Evolutionary conservation across 169 alveolate species (phyloP), one percentile per base, ranked within the genome.

Genomic region (Plasmodium sp.): DNA sequence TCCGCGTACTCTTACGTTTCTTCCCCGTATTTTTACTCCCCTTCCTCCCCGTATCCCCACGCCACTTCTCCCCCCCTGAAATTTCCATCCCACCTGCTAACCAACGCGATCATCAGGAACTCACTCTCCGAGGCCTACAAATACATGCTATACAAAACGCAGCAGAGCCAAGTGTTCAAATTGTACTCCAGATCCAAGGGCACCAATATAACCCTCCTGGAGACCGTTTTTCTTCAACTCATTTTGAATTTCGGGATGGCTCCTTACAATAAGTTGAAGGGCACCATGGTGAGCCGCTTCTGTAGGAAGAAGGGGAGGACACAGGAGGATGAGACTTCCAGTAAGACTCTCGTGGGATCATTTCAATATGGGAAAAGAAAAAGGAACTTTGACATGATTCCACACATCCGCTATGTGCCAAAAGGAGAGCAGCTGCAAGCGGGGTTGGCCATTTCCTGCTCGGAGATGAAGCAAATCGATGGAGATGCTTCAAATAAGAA

Each of bases 141-240:
- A 56, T 43, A 54, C n/a, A 58, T 54, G 45, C 43, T 82, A n/a
- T 43, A 82, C 54, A 82, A 43, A 82, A 82, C 39, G 10, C 90
- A 82, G 56, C 62, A 82, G 22, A 82, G 18, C 4, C 79, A 82
- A 7, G 43, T 56, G 5, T 56, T 82, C 27, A 82, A 82, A 58
- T 54, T 82, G 72, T 51, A 58, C 45, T 82, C 36, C 36, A 16
- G n/a, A 31, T 4, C 5, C 39, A 82, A 34, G 22, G 22, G 27
- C 18, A 82, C 41, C 27, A n/a, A 82, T 18, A 14, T 33, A 43
- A 82, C 80, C 18, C 31, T 82, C 43, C 39, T 58, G 45, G 90
- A 82, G 71, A 82, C 39, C 1, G 5, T 82, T 27, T n/a, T 82
- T 34, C 56, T 82, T 33, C 90, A 82, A 0, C 41, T 82, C 22